phyloP scores from a whole-genome alignment of 106 monocot genomes.

The Ottelia alismoides region DNA sequence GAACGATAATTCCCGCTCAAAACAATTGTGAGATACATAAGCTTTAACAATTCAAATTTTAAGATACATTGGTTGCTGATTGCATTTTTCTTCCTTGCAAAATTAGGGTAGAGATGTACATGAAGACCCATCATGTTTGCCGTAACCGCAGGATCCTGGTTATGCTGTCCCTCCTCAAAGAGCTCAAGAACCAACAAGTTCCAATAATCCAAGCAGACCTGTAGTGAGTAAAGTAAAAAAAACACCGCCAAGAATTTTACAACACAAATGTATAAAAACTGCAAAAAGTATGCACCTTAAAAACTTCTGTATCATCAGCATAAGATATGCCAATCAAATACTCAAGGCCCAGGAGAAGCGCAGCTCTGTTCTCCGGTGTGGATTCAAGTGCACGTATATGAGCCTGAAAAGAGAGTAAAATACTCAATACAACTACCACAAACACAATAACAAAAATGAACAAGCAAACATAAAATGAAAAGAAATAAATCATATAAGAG shows the following conservation, averaged over 20 bases:
- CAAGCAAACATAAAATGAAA: too few species aligned
- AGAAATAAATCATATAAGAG: too few species aligned
- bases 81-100: too few species aligned
- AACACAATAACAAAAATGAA: too few species aligned
- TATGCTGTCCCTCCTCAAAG: slow-evolving; percentile 72
- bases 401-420: too few species aligned
- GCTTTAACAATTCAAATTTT: too few species aligned
- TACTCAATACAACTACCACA: too few species aligned
- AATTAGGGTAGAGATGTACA: slow-evolving; percentile 45
- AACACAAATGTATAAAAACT: too few species aligned
- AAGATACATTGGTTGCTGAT: too few species aligned
- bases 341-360: slow-evolving; percentile 77
- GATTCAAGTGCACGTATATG: slow-evolving; percentile 86
- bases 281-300: slow-evolving; percentile 91
- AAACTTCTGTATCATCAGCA: slow-evolving; percentile 99
- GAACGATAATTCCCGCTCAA: too few species aligned
- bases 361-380: slow-evolving; percentile 51
- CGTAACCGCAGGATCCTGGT: slow-evolving; percentile 61
- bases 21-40: too few species aligned
- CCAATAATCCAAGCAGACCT: slow-evolving; percentile 99
- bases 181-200: slow-evolving; percentile 75
- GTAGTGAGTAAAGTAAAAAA: slow-evolving; percentile 5
- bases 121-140: slow-evolving; percentile 85
- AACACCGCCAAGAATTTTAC: too few species aligned
- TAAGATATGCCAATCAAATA: slow-evolving; percentile 95